Base-by-base conservation (phyloP, 2,329 filamentous ascomycete species). In the Colletotrichum salicis region DNA sequence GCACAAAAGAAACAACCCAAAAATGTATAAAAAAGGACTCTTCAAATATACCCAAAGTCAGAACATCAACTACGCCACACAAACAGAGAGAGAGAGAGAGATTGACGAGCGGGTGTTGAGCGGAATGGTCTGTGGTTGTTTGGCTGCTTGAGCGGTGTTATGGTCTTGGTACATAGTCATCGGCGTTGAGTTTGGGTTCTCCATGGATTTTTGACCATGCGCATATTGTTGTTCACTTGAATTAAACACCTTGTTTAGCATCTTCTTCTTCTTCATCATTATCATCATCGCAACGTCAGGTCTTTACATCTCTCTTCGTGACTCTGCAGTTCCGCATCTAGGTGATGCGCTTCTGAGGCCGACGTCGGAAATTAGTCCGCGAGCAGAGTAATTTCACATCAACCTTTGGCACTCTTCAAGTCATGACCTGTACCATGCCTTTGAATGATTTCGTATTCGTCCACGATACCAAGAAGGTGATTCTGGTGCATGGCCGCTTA, bases 1-100 rank as follows among this genome's bases (percentile, higher is more conserved):
- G 61, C 61, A 58, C 54, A 33, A 24, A 33, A 29, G 24, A 61
- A 41, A 45, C 54, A 29, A n/a, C n/a, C n/a, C n/a, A n/a, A 51
- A 45, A 58, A 58, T 69, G 64, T 56, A 15, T 41, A 41, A 41
- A 41, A 41, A 63, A 52, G 56, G 60, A 56, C 37, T 35, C 29
- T 48, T 31, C 61, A 69, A 72, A 70, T 72, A 72, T 72, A 72
- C 70, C 70, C 70, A 62, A 72, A 72, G 65, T 72, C 70, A 64
- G 45, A 70, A 70, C 54, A 66, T 37, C 22, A 22, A 48, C n/a
- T 45, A 48, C 45, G 15, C 35, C 13, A 62, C 27, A 61, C 27
- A 29, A 29, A 29, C 27, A 29, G 27, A 29, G 4, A 29, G 4
- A 29, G 27, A 29, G 27, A 29, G 27, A 29, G 27, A 29, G 27